Base-by-base conservation (phyloP, 176 grass and related monocot species). In the Oryza glaberrima region DNA sequence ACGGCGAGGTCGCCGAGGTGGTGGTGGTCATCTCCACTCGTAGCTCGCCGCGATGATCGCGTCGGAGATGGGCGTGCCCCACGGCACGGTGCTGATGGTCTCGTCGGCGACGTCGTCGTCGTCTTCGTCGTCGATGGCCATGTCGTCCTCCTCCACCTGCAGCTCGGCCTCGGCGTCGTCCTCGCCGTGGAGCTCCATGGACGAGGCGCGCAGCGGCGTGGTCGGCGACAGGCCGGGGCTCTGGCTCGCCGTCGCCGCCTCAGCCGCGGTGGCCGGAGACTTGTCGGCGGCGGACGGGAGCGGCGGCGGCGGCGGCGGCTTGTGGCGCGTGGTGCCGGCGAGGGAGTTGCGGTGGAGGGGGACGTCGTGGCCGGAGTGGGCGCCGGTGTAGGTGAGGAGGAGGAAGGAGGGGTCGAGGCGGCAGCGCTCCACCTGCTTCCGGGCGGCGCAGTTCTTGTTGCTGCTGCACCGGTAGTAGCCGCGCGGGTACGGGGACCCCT, bases 351-450 rank as follows among this genome's bases (percentile, higher is more conserved):
- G 95, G 67, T 94, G 84, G 48, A 83, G 74, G 26, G 95, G 95
- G 20, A 86, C 70, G 0, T 86, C 78, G 82, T 97, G 94, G 86
- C 81, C 89, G 92, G 92, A 83, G 17, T 94, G 90, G 43, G 38
- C 86, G 80, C 88, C 94, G n/a, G 92, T 94, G 90, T 94, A 97
- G 79, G 88, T 94, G 90, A 92, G 63, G 68, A 97, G 45, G 22
- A 97, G 47, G 69, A 71, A 71, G 49, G 40, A 58, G 10, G 92
- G 85, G 45, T 97, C 90, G 19, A 71, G 20, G 38, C 77, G 83
- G 90, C 94, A 94, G 43, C 94, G 82, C 86, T 97, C 94, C 38
- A 97, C 92, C 81, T 91, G 86, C 84, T 97, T 97, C 41, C 94
- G 77, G 20, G 94, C 92, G 49, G 48, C 64, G 76, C 95, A 97